These are phyloP conservation scores for Pseudomassariella vexata DNA, from an alignment of 2,329 filamentous ascomycete genomes.

Conservation along the genomic window DNA sequence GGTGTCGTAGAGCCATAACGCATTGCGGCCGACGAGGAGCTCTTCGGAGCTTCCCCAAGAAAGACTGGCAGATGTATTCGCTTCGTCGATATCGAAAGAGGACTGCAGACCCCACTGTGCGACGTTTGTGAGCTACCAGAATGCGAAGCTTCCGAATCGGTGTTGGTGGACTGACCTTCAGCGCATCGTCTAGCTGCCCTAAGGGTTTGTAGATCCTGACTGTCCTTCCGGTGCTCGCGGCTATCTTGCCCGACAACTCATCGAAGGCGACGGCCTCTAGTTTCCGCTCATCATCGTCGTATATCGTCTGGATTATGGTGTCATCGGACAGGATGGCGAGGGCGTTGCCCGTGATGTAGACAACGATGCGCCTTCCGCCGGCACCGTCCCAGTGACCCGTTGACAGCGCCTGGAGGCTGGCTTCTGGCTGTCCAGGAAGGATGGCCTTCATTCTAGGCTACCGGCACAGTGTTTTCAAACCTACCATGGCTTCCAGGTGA, in stretches of 20 bases:
- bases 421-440: slow-evolving; percentile 43
- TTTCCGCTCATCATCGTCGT: slow-evolving; percentile 65
- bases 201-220: slow-evolving; percentile 77
- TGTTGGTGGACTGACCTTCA: slow-evolving; percentile 52
- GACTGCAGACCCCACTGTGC: slow-evolving; percentile 59
- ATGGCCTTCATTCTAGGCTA: slow-evolving; percentile 37
- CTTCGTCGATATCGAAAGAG: slow-evolving; percentile 46
- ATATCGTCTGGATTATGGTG: slow-evolving; percentile 81
- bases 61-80: slow-evolving; percentile 45
- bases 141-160: not conserved
- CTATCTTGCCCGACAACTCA: slow-evolving; percentile 78
- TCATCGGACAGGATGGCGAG: slow-evolving; percentile 75
- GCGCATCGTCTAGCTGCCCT: slow-evolving; percentile 60
- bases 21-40: slow-evolving; percentile 68
- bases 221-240: slow-evolving; percentile 59
- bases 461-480: slow-evolving; percentile 14
- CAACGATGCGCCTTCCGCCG: slow-evolving; percentile 28
- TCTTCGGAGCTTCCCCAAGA: slow-evolving; percentile 89
- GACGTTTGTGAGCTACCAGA: slow-evolving; percentile 3
- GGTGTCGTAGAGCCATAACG: slow-evolving; percentile 62
- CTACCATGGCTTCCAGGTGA: slow-evolving; percentile 23
- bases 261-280: slow-evolving; percentile 78
- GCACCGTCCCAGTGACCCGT: slow-evolving; percentile 40
- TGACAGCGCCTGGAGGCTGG: slow-evolving; percentile 39
- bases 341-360: slow-evolving; percentile 85